Evolutionary conservation across 495 filamentous ascomycete species (phyloP).

Genomic region (Talaromyces proteolyticus): DNA sequence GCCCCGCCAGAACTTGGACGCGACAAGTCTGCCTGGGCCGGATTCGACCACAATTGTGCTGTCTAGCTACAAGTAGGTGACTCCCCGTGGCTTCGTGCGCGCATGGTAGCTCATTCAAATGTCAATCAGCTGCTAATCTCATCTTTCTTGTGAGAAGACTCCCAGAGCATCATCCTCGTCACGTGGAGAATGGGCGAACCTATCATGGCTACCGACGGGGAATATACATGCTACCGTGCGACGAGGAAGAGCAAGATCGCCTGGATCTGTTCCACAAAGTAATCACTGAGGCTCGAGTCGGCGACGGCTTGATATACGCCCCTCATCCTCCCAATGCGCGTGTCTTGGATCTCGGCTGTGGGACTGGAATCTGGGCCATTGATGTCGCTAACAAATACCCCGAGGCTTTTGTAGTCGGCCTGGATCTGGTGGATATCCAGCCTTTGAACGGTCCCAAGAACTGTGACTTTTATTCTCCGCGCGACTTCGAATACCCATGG

Average conservation of each 20-base stretch:
- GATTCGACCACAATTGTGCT: not conserved
- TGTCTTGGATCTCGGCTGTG: constrained; percentile 80
- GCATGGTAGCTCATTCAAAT: no score
- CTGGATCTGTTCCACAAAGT: constrained; percentile 76
- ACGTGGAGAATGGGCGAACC: constrained; percentile 41
- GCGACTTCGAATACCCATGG: constrained; percentile 83
- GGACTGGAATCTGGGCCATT: constrained; percentile 89
- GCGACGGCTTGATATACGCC: constrained; percentile 44
- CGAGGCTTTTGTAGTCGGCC: constrained; percentile 58
- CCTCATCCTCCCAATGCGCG: constrained; percentile 44
- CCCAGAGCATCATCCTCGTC: constrained; percentile 23
- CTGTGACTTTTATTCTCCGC: constrained; percentile 57
- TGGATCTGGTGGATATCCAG: constrained; percentile 78
- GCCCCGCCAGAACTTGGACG: not conserved
- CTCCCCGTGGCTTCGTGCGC: not conserved
- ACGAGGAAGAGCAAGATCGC: constrained; percentile 63
- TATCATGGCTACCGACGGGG: constrained; percentile 46
- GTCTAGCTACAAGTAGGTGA: not conserved
- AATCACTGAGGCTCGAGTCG: constrained; percentile 59
- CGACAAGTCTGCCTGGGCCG: not conserved
- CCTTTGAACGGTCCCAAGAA: constrained; percentile 68
- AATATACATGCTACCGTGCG: constrained; percentile 45
- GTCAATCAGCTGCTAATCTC: not conserved
- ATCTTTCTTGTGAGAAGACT: constrained; percentile 14
- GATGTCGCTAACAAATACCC: constrained; percentile 70